These are phyloP conservation scores for Leishmania gerbilli DNA, from an alignment of 208 protist genomes.

Conservation along the genomic window DNA sequence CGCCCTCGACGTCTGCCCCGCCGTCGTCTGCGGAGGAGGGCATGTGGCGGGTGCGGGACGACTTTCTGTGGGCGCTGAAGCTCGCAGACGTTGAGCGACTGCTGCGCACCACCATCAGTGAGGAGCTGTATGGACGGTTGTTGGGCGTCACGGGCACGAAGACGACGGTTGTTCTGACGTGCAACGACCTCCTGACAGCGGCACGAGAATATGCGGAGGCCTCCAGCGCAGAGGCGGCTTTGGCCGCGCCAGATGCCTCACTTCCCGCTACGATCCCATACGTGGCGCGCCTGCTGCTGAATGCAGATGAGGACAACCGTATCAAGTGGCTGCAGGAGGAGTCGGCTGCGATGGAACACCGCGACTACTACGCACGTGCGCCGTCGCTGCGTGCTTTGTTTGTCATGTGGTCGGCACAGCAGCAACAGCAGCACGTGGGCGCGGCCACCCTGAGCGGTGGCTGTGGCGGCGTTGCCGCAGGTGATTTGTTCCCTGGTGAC, in stretches of 20 bases:
- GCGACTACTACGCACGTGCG: conserved; percentile 56
- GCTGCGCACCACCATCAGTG: conserved; percentile 29
- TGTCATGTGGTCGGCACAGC: conserved; percentile 46
- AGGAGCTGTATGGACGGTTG: conserved; percentile 30
- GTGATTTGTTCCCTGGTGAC: background rate
- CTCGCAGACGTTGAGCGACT: conserved; percentile 43
- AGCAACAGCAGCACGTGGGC: conserved; percentile 21
- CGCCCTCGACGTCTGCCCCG: background rate
- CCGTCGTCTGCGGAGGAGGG: conserved; percentile 16
- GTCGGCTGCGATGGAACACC: conserved; percentile 28
- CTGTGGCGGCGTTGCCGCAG: conserved; percentile 1
- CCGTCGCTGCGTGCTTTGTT: conserved; percentile 78
- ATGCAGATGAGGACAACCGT: conserved; percentile 72
- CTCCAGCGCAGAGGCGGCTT: background rate
- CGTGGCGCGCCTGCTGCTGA: conserved; percentile 58
- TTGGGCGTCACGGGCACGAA: conserved; percentile 17
- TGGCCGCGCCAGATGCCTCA: background rate
- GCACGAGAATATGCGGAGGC: conserved; percentile 1
- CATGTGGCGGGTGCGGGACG: conserved; percentile 41
- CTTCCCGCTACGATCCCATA: conserved; percentile 6
- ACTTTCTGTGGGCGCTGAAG: conserved; percentile 71
- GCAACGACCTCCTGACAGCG: conserved; percentile 17
- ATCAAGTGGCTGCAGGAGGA: conserved; percentile 82
- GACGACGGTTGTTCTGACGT: conserved; percentile 16
- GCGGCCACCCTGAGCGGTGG: conserved; percentile 5